Evolutionary conservation across 495 filamentous ascomycete genomes (phyloP), one percentile per base, ranked within the genome.

Genomic region (Trichoderma orchidacearum): DNA sequence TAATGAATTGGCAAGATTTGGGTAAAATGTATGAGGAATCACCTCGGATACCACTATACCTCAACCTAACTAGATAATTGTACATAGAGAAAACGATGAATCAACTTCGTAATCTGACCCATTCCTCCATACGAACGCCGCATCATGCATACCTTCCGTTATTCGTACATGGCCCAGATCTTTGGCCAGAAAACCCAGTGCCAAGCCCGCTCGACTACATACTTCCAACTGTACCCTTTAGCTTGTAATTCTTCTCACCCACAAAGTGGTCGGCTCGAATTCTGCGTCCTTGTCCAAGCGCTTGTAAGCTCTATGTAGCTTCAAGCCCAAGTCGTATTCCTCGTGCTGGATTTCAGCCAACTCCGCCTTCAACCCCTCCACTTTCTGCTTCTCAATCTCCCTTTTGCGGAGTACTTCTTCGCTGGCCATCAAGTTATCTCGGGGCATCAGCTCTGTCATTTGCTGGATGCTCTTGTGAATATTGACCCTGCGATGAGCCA

Each of bases 261-360:
- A 97, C 17, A 96, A 68, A 57, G 80, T 80, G 5, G 82, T 87
- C 11, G 82, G 80, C 59, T 87, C 84, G 56, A 79, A 85, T 15
- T 70, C 72, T 3, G 73, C 78, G 51, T 83, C 78, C 45, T 79
- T 76, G 62, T 90, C 85, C 45, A 78, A 72, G 57, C 85, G 77
- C 68, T 88, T 91, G 71, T 84, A 91, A 5, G 88, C 87, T 51
- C 90, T 70, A 64, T 92, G 82, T 38, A 96, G 67, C 71, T 83
- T 88, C 62, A 97, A 64, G 9, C 91, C 91, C 35, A 92, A 73
- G 59, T 96, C 91, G 64, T 96, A 89, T 64, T 90, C 83, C 68
- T 93, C 83, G 57, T 81, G 75, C 70, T 81, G 79, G 25, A 96
- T 81, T 54, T 94, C 89, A 7, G 84, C 85, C 34, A 94, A 76